These are phyloP conservation scores for Trametes sp. DNA, from an alignment of 1,284 basidiomycete species.

Conservation along the genomic window DNA sequence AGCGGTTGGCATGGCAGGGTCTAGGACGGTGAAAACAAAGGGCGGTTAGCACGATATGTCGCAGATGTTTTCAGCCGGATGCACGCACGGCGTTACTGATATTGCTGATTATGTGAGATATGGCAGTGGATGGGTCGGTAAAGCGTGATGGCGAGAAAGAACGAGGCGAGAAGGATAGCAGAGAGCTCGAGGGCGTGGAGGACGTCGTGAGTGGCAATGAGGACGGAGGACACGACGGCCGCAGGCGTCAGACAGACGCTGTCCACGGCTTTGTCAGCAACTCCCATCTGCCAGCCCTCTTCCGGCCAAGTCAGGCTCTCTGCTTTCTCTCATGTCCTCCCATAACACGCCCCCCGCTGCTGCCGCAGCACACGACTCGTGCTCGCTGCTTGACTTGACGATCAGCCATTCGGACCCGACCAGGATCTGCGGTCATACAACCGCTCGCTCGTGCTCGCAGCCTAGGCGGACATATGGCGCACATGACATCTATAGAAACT, in stretches of 20 bases:
- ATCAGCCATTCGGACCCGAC: not conserved
- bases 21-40: conserved; percentile 17
- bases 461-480: not conserved
- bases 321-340: not conserved
- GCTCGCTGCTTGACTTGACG: not conserved
- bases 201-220: conserved; percentile 30
- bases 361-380: conserved; percentile 6
- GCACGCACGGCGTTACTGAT: conserved; percentile 16
- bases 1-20: conserved; percentile 30
- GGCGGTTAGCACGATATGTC: conserved; percentile 12
- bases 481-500: conserved; percentile 4
- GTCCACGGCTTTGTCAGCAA: conserved; percentile 30
- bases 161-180: conserved; percentile 15
- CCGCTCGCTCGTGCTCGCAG: not conserved
- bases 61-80: conserved; percentile 18
- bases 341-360: not conserved
- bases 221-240: conserved; percentile 26
- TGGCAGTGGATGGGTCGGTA: not conserved
- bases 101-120: conserved; percentile 5
- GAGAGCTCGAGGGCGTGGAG: conserved; percentile 6
- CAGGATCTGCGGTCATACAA: not conserved
- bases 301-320: conserved; percentile 20
- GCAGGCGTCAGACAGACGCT: conserved; percentile 30
- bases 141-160: conserved; percentile 6
- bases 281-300: conserved; percentile 20